These are phyloP conservation scores for Gossypium turneri DNA, from an alignment of 345 rosid species.

Conservation along the genomic window DNA sequence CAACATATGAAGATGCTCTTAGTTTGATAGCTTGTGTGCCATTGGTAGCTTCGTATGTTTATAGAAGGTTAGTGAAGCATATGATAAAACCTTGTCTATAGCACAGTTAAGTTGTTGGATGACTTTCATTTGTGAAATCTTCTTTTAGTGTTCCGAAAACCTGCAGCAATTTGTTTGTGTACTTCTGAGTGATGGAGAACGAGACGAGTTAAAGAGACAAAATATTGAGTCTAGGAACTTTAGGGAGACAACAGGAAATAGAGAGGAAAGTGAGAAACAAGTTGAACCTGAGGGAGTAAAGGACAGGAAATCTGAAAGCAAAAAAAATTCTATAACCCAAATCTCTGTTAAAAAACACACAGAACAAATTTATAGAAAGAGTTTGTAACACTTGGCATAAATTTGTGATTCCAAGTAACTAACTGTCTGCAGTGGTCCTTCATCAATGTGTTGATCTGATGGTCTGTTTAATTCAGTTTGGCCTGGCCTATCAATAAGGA, in stretches of 20 bases:
- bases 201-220: not conserved
- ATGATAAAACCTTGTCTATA: conserved; percentile 14
- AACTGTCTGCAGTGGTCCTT: not conserved
- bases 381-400: not conserved
- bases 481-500: not conserved
- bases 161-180: not conserved
- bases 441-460: not conserved
- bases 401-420: not conserved
- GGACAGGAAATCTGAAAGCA: not conserved
- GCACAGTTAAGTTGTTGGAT: not conserved
- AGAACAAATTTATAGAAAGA: not conserved
- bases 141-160: not conserved
- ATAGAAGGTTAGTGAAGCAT: conserved; percentile 61
- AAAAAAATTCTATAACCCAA: not conserved
- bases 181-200: not conserved
- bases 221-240: not conserved
- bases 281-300: not conserved
- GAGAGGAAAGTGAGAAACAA: conserved; percentile 2
- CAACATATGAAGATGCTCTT: conserved; percentile 87
- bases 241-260: not conserved
- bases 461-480: not conserved
- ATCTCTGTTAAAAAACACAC: not conserved
- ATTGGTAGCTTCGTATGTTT: conserved; percentile 80
- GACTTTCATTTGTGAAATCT: not conserved
- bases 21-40: conserved; percentile 92